phyloP scores from a whole-genome alignment of 192 early-diverging fungal species.

The Cladochytrium replicatum region DNA sequence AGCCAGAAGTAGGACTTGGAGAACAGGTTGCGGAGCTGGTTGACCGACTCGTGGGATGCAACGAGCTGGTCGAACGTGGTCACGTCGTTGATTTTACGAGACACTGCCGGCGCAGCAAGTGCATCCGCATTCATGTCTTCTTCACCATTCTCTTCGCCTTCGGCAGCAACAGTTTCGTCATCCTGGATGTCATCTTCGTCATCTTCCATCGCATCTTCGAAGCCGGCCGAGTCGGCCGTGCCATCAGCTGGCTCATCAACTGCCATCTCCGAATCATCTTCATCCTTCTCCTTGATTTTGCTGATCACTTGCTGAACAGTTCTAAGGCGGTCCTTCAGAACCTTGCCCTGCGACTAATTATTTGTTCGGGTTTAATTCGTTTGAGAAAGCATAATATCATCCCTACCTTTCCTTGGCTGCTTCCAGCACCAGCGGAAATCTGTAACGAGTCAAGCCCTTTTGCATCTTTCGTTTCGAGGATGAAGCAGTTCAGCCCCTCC shows the following conservation, averaged over 20 bases:
- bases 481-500: constrained; percentile 54
- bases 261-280: no score
- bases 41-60: constrained; percentile 30
- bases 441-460: no score
- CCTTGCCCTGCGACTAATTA: constrained; percentile 35
- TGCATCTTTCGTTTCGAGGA: constrained; percentile 57
- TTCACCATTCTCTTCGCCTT: constrained; percentile 13
- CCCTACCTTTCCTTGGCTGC: no score
- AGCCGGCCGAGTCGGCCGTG: constrained; percentile 21
- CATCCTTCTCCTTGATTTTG: constrained; percentile 22
- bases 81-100: constrained; percentile 21
- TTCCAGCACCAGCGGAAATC: no score
- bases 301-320: constrained; percentile 30
- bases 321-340: constrained; percentile 33
- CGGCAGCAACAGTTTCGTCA: constrained; percentile 35
- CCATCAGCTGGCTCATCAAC: constrained; percentile 9
- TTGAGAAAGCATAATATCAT: neutral
- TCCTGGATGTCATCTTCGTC: constrained; percentile 40
- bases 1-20: constrained; percentile 63
- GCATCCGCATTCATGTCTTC: constrained; percentile 23
- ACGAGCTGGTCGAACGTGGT: constrained; percentile 10
- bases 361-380: neutral
- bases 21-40: constrained; percentile 42
- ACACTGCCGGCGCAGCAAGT: constrained; percentile 6
- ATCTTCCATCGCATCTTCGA: constrained; percentile 29